phyloP scores from a whole-genome alignment of 352 stramenopile species.

The Phytophthora rubi region DNA sequence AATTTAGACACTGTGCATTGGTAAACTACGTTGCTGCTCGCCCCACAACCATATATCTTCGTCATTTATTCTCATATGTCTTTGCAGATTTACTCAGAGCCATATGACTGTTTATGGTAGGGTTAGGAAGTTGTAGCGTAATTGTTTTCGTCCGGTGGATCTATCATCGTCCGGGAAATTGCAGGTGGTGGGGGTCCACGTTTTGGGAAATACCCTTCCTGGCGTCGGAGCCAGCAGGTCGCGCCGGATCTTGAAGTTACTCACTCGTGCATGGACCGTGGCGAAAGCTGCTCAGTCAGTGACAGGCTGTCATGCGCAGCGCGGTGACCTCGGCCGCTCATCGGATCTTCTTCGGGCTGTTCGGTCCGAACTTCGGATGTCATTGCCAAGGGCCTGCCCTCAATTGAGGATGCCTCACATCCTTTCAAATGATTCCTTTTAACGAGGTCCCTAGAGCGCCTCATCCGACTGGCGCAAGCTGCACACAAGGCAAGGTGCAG shows the following conservation, averaged over 20 bases:
- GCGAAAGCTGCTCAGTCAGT: too few species aligned
- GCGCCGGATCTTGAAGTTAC: conserved; percentile 23
- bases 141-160: conserved; percentile 12
- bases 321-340: background rate
- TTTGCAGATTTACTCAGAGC: background rate
- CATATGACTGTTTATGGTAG: background rate
- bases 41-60: background rate
- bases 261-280: conserved; percentile 20
- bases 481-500: too few species aligned
- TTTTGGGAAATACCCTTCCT: too few species aligned
- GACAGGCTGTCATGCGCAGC: too few species aligned
- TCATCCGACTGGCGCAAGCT: background rate
- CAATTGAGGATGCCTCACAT: too few species aligned
- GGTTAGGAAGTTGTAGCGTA: conserved; percentile 2
- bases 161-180: background rate
- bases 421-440: too few species aligned
- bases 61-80: conserved; percentile 16
- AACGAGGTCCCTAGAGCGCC: too few species aligned
- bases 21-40: conserved; percentile 5
- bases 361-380: too few species aligned
- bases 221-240: background rate
- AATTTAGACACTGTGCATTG: conserved; percentile 8
- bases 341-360: too few species aligned
- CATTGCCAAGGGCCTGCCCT: too few species aligned
- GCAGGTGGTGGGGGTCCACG: too few species aligned